A percentile compares a stretch with the other conserved stretches of the same genome.
phyloP scores from a whole-genome alignment of 345 rosid genomes.

The Geranium brycei region DNA sequence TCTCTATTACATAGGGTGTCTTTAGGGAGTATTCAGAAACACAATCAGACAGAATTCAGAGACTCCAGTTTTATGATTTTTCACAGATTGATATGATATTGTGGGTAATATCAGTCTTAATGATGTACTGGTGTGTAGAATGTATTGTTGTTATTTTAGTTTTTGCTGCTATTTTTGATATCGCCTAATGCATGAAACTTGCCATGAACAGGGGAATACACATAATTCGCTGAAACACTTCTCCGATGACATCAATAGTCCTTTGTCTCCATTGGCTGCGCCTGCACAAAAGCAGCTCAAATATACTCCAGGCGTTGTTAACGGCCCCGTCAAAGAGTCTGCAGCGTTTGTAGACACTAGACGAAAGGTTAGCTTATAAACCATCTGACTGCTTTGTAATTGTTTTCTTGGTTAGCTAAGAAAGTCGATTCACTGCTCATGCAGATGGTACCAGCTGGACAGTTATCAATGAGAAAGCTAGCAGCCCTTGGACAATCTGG shows the following conservation, averaged over 20 bases:
- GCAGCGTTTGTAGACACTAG: conserved; percentile 56
- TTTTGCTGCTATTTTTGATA: not conserved
- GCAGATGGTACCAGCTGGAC: conserved; percentile 91
- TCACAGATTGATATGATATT: too few species aligned
- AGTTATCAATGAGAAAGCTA: conserved; percentile 55
- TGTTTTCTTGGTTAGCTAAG: conserved; percentile 11
- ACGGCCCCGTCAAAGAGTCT: conserved; percentile 43
- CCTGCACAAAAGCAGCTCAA: conserved; percentile 92
- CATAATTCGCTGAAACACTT: conserved; percentile 50
- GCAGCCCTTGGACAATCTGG: conserved; percentile 64
- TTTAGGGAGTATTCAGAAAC: too few species aligned
- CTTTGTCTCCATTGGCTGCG: conserved; percentile 57
- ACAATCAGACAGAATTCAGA: too few species aligned
- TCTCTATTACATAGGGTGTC: not conserved
- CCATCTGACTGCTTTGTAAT: conserved; percentile 1
- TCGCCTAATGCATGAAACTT: conserved; percentile 10
- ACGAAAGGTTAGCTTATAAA: conserved; percentile 41
- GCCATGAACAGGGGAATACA: conserved; percentile 38
- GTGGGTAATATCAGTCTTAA: too few species aligned
- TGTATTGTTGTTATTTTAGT: not conserved
- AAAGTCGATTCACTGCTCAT: conserved; percentile 6
- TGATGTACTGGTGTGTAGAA: too few species aligned
- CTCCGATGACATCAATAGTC: conserved; percentile 44
- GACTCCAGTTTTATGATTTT: too few species aligned
- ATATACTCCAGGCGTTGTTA: conserved; percentile 77